A percentile compares a stretch with the other conserved stretches of the same genome.
Conservation (phyloP, 1,284 basidiomycete genomes). For the Heterobasidion occidentale region DNA sequence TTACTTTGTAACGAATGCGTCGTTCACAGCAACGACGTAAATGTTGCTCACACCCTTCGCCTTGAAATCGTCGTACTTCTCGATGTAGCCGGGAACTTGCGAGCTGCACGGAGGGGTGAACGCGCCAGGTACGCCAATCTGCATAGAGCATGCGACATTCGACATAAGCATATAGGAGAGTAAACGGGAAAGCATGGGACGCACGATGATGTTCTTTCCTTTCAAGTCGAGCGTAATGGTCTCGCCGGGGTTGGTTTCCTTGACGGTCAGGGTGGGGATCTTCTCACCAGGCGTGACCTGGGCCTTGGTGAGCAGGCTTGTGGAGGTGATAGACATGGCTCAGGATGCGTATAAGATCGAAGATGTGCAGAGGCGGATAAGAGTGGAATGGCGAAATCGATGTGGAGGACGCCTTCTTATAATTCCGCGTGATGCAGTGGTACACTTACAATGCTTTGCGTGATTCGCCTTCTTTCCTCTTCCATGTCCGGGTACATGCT, state of each 20-base stretch:
- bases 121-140: conserved; percentile 56
- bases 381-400: neutral
- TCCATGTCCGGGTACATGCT: no score
- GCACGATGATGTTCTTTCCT: conserved; percentile 68
- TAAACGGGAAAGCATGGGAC: conserved; percentile 14
- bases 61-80: conserved; percentile 53
- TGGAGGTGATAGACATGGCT: conserved; percentile 46
- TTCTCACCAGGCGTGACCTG: conserved; percentile 41
- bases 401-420: no score
- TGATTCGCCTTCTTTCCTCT: no score
- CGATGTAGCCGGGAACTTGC: conserved; percentile 63
- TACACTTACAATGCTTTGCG: no score
- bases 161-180: neutral
- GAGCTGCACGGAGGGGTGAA: conserved; percentile 46
- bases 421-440: no score
- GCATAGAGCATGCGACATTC: neutral
- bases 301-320: conserved; percentile 36
- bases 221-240: conserved; percentile 41
- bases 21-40: conserved; percentile 66
- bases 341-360: conserved; percentile 25
- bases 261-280: conserved; percentile 40
- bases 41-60: conserved; percentile 63
- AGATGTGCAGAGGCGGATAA: neutral
- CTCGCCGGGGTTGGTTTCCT: conserved; percentile 45
- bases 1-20: conserved; percentile 58